A percentile compares a stretch with the other conserved stretches of the same genome.
These are phyloP conservation scores for Sesbania bispinosa DNA, from an alignment of 306 rosid species.

Conservation along the genomic window DNA sequence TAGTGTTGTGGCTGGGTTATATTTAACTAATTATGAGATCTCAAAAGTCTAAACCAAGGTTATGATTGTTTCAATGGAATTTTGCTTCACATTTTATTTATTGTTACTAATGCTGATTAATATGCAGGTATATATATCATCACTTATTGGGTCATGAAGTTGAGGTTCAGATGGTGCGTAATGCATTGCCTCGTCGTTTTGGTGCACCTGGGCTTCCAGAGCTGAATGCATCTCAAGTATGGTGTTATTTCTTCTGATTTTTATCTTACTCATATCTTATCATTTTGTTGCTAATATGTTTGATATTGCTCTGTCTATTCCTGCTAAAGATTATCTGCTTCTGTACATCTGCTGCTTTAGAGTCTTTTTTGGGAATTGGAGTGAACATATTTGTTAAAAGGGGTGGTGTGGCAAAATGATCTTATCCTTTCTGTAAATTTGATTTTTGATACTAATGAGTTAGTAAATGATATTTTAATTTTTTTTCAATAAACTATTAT, in stretches of 20 bases:
- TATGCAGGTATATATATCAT: slow-evolving; percentile 90
- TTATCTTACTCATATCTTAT: not conserved
- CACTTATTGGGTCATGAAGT: slow-evolving; percentile 98
- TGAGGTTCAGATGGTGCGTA: slow-evolving; percentile 99
- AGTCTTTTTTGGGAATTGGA: too few relatives aligned
- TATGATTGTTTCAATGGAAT: not conserved
- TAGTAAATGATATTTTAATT: too few relatives aligned
- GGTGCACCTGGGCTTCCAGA: slow-evolving; percentile 99
- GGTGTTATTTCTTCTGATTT: slow-evolving; percentile 24
- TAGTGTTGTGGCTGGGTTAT: slow-evolving; percentile 1
- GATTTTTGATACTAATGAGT: too few relatives aligned
- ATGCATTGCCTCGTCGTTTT: slow-evolving; percentile 93
- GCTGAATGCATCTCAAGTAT: slow-evolving; percentile 98
- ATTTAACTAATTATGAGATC: slow-evolving; percentile 13
- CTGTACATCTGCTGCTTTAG: too few relatives aligned
- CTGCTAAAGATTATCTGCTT: too few relatives aligned
- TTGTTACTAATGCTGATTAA: not conserved
- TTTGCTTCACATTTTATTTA: not conserved
- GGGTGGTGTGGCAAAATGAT: too few relatives aligned
- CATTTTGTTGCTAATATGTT: not conserved
- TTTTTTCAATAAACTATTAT: too few relatives aligned
- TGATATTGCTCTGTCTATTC: too few relatives aligned
- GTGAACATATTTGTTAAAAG: too few relatives aligned
- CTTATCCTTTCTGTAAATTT: too few relatives aligned
- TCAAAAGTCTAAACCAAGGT: not conserved